Conservation (phyloP, 1,139 yeast species). For the Protomyces gravidus region DNA sequence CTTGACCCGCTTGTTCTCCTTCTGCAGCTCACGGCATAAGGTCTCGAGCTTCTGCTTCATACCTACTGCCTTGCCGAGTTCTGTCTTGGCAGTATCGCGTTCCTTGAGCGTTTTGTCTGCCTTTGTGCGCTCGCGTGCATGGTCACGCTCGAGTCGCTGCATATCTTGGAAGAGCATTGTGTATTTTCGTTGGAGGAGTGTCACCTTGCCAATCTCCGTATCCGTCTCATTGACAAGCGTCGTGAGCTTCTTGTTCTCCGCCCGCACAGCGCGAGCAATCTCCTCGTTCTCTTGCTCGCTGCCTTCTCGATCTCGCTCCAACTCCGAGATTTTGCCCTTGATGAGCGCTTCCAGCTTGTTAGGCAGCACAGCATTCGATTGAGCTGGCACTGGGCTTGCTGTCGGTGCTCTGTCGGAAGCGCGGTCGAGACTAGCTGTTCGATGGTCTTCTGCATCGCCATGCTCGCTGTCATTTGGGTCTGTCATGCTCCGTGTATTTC, state of each 20-base stretch:
- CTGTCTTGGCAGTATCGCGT: conserved; percentile 29
- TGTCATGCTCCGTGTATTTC: too few relatives aligned
- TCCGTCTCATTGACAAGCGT: conserved; percentile 30
- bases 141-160: conserved; percentile 34
- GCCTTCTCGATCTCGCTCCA: conserved; percentile 22
- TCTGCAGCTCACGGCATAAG: conserved; percentile 34
- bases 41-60: conserved; percentile 33
- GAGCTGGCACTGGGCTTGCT: not conserved
- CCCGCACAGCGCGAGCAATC: conserved; percentile 28
- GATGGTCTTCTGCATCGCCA: not conserved
- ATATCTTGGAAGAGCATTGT: conserved; percentile 33
- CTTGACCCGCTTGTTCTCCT: conserved; percentile 34
- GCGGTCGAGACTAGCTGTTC: not conserved
- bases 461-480: not conserved
- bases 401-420: not conserved
- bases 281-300: conserved; percentile 26
- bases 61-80: conserved; percentile 27
- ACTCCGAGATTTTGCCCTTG: conserved; percentile 27
- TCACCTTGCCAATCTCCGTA: conserved; percentile 35
- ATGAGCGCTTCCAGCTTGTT: conserved; percentile 25
- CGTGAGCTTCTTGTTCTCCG: conserved; percentile 31
- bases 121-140: conserved; percentile 30
- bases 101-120: conserved; percentile 31
- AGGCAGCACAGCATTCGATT: not conserved
- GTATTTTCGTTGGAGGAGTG: conserved; percentile 33